Evolutionary conservation across 2,329 filamentous ascomycete genomes (phyloP), one percentile per base, ranked within the genome.

Genomic region (Sclerotinia subarctica): DNA sequence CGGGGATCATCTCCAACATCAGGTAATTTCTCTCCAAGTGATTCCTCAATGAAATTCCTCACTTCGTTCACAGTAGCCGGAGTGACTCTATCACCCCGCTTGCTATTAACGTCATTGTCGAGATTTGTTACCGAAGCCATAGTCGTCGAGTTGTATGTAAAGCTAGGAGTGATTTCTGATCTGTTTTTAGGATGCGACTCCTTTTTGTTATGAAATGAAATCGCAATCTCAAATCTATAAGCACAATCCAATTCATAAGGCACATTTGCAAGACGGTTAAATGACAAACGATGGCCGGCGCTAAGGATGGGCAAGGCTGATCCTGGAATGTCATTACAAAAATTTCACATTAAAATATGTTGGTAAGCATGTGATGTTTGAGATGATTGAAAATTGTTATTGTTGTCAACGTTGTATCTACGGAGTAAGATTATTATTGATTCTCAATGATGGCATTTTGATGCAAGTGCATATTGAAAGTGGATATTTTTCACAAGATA

Each of bases 91-190:
- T 94, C 92, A 76, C 97, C 84, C 80, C 95, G 94, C 85, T 98
- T 80, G 79, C 89, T 93, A 84, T 92, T 92, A 88, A 99, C 85
- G 83, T 99, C 95, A 80, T 94, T 94, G 81, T 98, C 95, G 70
- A 99, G 84, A 71, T 93, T 97, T 72, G 92, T 87, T 44, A 98
- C 94, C 51, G 94, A 97, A 74, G 94, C 94, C 94, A 98, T 98
- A 64, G 53, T 73, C 69, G 19, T 38, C 4, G 59, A 26, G 3
- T 35, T 24, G n/a, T 13, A 19, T 38, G 46, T 35, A n/a, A 24
- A 13, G 26, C 42, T 17, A 32, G 38, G 32, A 24, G 13, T 38
- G 46, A 21, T 38, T 51, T 42, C 59, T 19, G 21, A 10, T 51
- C 19, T 62, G 29, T 26, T 24, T 51, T 6, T 51, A 26, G 58